Evolutionary conservation across 495 filamentous ascomycete species (phyloP), one percentile per base, ranked within the genome.

Genomic region (Saxispiralis lemnorum): DNA sequence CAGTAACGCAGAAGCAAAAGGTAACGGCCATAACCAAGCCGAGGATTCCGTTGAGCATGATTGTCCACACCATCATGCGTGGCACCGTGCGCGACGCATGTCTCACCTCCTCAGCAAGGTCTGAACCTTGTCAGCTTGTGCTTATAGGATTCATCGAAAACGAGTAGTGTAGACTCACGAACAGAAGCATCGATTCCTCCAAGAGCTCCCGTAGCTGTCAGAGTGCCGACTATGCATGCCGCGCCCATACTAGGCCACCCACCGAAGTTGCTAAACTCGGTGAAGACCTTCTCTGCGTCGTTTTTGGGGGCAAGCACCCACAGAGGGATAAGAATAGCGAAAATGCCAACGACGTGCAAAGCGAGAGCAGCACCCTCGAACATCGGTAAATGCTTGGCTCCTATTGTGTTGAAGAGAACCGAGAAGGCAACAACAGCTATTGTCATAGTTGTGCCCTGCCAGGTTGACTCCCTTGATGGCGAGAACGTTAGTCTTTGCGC

Each of bases 401-500:
- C 52, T 6, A 64, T 35, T 0, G 57, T 56, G 49, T 71, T 73
- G 52, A 68, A 55, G 2, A 53, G 57, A 0, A 70, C 45, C 1
- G 62, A 58, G 16, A 70, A 57, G 0, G 52, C 24, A 0, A 64
- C 45, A 0, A 56, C 44, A 1, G 62, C 69, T 60, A 63, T 70
- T 28, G 65, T 56, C 3, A 69, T 41, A 6, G 71, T 43, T 5
- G 63, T 69, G 0, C 41, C 56, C 14, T 71, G 65, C 61, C 64
- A 70, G 5, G 36, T 28, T 5, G 24, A 28, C 9, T 28, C 24
- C 24, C 36, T 63, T 30, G 0, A 60, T 54, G 0, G 51, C 40
- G 44, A 73, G 18, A 46, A 42, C 0, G 56, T 40, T 13, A 28
- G 24, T 9, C 63, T 45, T 5, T 57, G 59, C 30, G 63, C 60